These are phyloP conservation scores for Xylaria scruposa DNA, from an alignment of 495 filamentous ascomycete species.

Conservation along the genomic window DNA sequence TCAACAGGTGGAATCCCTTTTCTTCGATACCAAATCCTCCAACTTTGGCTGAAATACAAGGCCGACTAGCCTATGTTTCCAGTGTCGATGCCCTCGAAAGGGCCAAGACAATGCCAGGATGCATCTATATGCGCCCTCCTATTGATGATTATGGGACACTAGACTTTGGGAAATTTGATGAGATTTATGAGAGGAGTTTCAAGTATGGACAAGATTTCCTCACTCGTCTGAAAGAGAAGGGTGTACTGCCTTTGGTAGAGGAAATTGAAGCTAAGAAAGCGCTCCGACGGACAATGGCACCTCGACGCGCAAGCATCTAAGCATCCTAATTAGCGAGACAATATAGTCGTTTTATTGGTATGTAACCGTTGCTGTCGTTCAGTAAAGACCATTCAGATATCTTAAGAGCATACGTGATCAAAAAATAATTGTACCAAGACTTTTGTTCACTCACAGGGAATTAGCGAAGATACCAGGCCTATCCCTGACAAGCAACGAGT, in stretches of 20 bases:
- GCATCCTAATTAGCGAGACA: background rate
- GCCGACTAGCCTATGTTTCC: constrained; percentile 89
- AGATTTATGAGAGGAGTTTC: constrained; percentile 92
- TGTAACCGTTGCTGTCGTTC: background rate
- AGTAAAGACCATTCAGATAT: background rate
- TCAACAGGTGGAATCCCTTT: constrained; percentile 98
- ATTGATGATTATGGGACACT: constrained; percentile 93
- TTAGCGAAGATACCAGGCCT: background rate
- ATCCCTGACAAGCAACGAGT: background rate
- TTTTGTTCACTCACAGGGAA: background rate
- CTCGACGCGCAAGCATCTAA: constrained; percentile 87
- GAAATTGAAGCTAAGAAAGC: constrained; percentile 90
- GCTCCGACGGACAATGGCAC: constrained; percentile 90
- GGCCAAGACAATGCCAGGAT: constrained; percentile 86
- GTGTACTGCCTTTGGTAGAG: constrained; percentile 67
- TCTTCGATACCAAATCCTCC: constrained; percentile 86
- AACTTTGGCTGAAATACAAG: constrained; percentile 94
- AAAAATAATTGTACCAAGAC: background rate
- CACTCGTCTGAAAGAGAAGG: constrained; percentile 73
- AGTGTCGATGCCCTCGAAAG: constrained; percentile 92
- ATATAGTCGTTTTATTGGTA: background rate
- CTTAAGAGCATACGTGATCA: background rate
- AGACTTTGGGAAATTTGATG: constrained; percentile 96
- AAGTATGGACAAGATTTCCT: constrained; percentile 82
- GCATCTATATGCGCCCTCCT: constrained; percentile 93